A percentile compares a stretch with the other conserved stretches of the same genome.
Evolutionary conservation across 2,329 filamentous ascomycete genomes (phyloP).

Genomic region (Rutstroemia sydowiana): DNA sequence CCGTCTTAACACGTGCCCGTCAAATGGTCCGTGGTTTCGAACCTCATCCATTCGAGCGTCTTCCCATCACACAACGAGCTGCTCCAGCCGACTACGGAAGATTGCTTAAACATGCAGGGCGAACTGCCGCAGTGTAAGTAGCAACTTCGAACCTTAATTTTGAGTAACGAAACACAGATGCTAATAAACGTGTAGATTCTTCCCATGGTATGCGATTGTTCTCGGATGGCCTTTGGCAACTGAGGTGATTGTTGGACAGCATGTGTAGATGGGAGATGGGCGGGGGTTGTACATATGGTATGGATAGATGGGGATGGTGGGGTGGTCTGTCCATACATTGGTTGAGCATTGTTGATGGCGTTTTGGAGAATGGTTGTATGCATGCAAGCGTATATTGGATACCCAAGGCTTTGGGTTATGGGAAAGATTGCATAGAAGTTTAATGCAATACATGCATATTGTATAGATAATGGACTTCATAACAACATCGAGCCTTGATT

Average conservation of each 20-base stretch:
- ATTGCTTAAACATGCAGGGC: background rate
- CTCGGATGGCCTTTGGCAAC: conserved; percentile 10
- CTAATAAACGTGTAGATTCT: background rate
- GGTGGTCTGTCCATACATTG: background rate
- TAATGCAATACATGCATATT: background rate
- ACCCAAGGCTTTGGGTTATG: background rate
- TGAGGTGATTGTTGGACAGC: background rate
- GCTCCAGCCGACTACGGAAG: background rate
- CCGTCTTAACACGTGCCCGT: background rate
- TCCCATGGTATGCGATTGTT: conserved; percentile 6
- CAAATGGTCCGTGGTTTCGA: conserved; percentile 5
- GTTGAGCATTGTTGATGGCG: background rate
- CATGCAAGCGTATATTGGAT: background rate
- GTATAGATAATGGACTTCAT: background rate
- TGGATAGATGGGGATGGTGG: background rate
- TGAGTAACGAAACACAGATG: background rate
- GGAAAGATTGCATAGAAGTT: background rate
- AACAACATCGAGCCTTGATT: background rate
- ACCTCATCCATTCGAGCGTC: conserved; percentile 7
- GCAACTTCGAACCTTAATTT: no score
- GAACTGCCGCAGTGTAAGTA: conserved; percentile 5
- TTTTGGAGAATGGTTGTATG: background rate
- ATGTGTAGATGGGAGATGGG: background rate
- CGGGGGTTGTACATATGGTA: background rate
- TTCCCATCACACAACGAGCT: background rate